Evolutionary conservation across 441 rosid species (phyloP).

Genomic region (Pelargonium citronellum): DNA sequence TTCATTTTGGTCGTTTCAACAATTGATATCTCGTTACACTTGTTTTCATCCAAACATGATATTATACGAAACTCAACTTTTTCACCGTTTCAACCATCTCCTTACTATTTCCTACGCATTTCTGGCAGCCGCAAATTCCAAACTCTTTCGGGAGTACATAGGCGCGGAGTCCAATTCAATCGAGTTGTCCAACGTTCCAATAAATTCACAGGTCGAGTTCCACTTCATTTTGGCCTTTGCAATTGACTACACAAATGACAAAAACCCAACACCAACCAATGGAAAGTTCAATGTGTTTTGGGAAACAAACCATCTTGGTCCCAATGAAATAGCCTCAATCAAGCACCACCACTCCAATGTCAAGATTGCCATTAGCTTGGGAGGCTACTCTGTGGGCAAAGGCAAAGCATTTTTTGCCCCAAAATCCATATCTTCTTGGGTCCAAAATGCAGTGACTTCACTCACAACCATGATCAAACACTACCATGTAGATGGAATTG

Average conservation of each 20-base stretch:
- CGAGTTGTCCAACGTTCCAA: constrained; percentile 35
- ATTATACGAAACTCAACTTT: too few relatives aligned
- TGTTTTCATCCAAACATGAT: too few relatives aligned
- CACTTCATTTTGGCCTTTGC: constrained; percentile 42
- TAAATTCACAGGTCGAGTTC: constrained; percentile 24
- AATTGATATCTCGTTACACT: too few relatives aligned
- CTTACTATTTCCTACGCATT: too few relatives aligned
- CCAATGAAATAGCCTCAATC: constrained; percentile 33
- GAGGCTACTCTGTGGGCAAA: constrained; percentile 27
- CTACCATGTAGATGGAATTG: constrained; percentile 36
- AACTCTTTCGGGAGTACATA: constrained; percentile 35
- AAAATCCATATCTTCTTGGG: constrained; percentile 29
- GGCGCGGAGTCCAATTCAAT: constrained; percentile 38
- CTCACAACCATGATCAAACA: constrained; percentile 31
- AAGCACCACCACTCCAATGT: constrained; percentile 28
- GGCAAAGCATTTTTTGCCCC: too few relatives aligned
- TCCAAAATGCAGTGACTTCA: constrained; percentile 35
- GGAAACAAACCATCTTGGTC: constrained; percentile 35
- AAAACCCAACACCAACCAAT: constrained; percentile 32
- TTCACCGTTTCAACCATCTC: too few relatives aligned
- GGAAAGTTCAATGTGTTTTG: constrained; percentile 36
- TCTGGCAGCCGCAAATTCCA: not conserved
- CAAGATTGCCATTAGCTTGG: constrained; percentile 38
- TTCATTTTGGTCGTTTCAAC: too few relatives aligned
- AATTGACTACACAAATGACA: constrained; percentile 33